Percentiles rank a stretch among this genome's conserved stretches.
Conservation (phyloP, 345 rosid species). For the Rhizophora apiculata region DNA sequence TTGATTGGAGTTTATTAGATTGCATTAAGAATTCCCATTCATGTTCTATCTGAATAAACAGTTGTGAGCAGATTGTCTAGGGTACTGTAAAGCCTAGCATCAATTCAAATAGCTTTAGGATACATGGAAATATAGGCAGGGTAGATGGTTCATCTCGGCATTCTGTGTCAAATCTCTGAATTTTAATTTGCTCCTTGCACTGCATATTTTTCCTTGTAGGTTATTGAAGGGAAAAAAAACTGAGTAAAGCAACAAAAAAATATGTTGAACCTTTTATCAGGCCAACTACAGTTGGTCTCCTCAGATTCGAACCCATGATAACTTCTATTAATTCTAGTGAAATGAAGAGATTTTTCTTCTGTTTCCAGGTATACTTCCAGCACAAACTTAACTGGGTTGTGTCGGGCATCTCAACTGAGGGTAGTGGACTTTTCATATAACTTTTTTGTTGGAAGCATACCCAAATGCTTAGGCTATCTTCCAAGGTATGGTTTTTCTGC, state of each 20-base stretch:
- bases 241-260: too few species aligned
- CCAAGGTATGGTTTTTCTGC: slow-evolving; percentile 51
- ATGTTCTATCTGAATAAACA: too few species aligned
- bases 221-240: too few species aligned
- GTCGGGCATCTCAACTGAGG: slow-evolving; percentile 65
- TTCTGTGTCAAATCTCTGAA: not conserved
- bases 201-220: too few species aligned
- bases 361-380: slow-evolving; percentile 58
- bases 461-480: slow-evolving; percentile 73
- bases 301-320: too few species aligned
- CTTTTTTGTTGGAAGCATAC: slow-evolving; percentile 79
- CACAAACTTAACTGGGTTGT: slow-evolving; percentile 60
- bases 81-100: not conserved
- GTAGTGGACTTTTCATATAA: slow-evolving; percentile 83
- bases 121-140: not conserved
- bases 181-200: not conserved
- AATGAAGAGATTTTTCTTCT: not conserved
- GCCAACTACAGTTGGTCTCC: too few species aligned
- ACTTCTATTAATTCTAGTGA: too few species aligned
- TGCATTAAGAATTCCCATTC: too few species aligned
- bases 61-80: too few species aligned
- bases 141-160: not conserved
- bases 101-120: not conserved
- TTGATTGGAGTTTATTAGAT: too few species aligned
- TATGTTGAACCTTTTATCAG: too few species aligned